Conservation (phyloP, 495 filamentous ascomycete genomes). For the Aspergillus incahuasiensis region DNA sequence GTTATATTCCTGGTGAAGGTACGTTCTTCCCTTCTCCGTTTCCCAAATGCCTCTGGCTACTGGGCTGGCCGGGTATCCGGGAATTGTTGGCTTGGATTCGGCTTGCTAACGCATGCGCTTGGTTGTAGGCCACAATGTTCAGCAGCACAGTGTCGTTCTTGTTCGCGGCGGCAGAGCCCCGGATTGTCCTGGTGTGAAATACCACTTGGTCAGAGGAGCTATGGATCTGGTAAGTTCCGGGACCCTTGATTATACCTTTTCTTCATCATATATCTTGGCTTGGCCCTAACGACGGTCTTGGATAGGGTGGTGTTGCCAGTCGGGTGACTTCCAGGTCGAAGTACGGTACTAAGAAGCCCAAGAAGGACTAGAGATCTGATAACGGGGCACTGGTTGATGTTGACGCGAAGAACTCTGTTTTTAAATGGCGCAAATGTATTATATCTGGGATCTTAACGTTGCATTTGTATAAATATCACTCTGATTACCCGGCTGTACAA, state of each 20-base stretch:
- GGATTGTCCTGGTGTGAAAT: slow-evolving; percentile 98
- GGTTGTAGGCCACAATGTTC: slow-evolving; percentile 82
- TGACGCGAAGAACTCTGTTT: background rate
- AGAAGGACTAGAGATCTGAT: slow-evolving; percentile 45
- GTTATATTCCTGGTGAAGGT: slow-evolving; percentile 94
- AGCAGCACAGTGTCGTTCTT: slow-evolving; percentile 95
- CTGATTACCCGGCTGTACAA: background rate
- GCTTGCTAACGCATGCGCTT: slow-evolving; percentile 8
- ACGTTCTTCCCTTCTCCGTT: slow-evolving; percentile 12
- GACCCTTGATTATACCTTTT: slow-evolving; percentile 1
- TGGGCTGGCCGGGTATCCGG: too few species aligned
- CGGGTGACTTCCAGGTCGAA: slow-evolving; percentile 83
- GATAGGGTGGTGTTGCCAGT: slow-evolving; percentile 83
- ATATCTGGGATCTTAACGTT: background rate
- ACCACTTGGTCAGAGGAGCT: slow-evolving; percentile 85
- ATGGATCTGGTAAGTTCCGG: slow-evolving; percentile 78
- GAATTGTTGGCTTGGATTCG: background rate
- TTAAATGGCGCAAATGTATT: slow-evolving; percentile 5
- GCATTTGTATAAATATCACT: slow-evolving; percentile 2
- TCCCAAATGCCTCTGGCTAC: background rate
- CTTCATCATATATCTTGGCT: background rate
- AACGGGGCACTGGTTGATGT: background rate
- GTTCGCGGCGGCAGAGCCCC: slow-evolving; percentile 86
- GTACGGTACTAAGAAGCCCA: slow-evolving; percentile 98
- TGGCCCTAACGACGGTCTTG: slow-evolving; percentile 15